Conservation (phyloP, 176 grass and related monocot species). For the Carex scoparia region DNA sequence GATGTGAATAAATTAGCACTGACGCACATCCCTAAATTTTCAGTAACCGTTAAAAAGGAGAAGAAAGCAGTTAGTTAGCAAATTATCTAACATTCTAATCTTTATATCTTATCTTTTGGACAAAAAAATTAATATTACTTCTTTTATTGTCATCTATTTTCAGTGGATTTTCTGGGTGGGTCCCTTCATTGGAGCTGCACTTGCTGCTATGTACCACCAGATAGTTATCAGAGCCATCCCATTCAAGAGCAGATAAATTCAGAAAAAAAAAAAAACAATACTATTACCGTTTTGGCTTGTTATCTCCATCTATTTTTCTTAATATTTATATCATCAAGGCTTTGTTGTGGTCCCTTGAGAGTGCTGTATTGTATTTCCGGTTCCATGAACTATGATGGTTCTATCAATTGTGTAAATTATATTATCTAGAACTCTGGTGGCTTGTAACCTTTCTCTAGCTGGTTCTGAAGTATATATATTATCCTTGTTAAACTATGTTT, state of each 20-base stretch:
- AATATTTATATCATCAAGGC: constrained; percentile 5
- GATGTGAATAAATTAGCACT: too few relatives aligned
- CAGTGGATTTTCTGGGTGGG: constrained; percentile 99
- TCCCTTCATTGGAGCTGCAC: constrained; percentile 82
- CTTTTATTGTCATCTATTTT: neutral
- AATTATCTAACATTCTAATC: neutral
- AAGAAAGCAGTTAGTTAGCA: neutral
- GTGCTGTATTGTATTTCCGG: constrained; percentile 8
- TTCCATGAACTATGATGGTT: constrained; percentile 5
- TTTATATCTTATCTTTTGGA: neutral
- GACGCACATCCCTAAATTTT: neutral
- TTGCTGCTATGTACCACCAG: constrained; percentile 81
- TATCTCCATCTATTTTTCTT: constrained; percentile 10
- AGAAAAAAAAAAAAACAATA: neutral
- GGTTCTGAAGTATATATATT: neutral
- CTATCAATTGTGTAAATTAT: constrained; percentile 28
- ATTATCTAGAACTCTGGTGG: constrained; percentile 14
- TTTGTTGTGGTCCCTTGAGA: constrained; percentile 21
- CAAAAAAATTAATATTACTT: neutral
- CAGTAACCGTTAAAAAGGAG: neutral
- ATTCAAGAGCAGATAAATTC: constrained; percentile 64
- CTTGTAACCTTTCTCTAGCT: constrained; percentile 11
- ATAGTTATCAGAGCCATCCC: constrained; percentile 84
- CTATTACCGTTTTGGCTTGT: neutral
- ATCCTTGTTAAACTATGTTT: constrained; percentile 3